Base-by-base conservation (phyloP, 2,329 filamentous ascomycete species). In the Dactylellina leptospora region DNA sequence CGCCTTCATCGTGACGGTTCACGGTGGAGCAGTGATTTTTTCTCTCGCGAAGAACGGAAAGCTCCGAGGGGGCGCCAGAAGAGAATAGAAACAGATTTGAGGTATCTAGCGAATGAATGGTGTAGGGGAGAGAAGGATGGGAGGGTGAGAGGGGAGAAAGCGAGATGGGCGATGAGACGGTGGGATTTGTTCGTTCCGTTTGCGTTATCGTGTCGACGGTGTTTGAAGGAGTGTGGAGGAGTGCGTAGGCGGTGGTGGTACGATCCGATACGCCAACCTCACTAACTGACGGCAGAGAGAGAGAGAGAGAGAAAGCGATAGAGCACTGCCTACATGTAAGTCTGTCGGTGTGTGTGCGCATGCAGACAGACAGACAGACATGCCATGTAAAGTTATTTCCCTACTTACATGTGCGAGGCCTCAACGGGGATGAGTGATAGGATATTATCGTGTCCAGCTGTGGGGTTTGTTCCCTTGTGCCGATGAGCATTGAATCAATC, bases 1-100 rank as follows among this genome's bases (percentile, higher is more conserved):
- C 79, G 92, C 93, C 86, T 96, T 97, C 95, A 99, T 99, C 79
- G 81, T 84, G 51, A 50, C 16, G 23, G 23, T 28, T 48, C 50
- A 42, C 28, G 47, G 30, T 42, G 58, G 36, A 40, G 36, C 13
- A 40, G 36, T 2, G 36, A 40, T 40, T 11, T 11, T 16, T 11
- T 40, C 16, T 50, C 22, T 50, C 40, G 47, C 60, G 50, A 61
- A 56, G 56, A 74, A 68, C 58, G 25, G 36, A 72, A 74, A 77
- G 75, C 45, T 63, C 66, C 51, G 54, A 66, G 62, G 28, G 47
- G 56, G 25, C 40, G 27, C 51, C 18, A 27, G 48, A 36, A 48
- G 11, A 36, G n/a, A 30, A 10, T 38, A 11, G 22, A 27, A 20
- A 16, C 11, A 6, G 23, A 16, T 27, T 27, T 5, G 45, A 11